Evolutionary conservation across 805 yeast genomes (phyloP), one percentile per base, ranked within the genome.

Genomic region (Naumovozyma dairenensis): DNA sequence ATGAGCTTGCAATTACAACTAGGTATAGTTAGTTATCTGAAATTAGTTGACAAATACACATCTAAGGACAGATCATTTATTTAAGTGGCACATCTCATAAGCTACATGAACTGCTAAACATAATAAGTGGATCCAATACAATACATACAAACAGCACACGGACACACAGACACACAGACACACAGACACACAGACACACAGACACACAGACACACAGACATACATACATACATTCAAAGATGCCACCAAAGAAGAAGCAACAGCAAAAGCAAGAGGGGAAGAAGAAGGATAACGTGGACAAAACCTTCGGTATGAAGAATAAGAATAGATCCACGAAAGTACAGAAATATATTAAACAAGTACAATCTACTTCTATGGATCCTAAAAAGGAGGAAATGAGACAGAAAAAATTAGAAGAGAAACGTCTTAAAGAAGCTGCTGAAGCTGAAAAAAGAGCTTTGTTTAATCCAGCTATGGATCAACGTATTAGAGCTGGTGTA

Each of bases 261-360:
- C 62, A 63, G 34, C 64, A 68, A 53, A 56, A 56, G 45, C 66
- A 69, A 53, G 61, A 69, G 49, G 69, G 64, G 38, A 75, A 72
- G 45, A 73, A 73, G 53, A 74, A 75, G 51, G 80, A 81, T 63
- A 74, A 72, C 36, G 77, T 78, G 42, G 97, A 92, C 62, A 87
- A 84, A 64, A 84, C 96, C 2, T 92, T 92, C 56, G 98, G 98
- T 38, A 67, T 92, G 69, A 92, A 87, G 55, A 92, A 92, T 59
- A 92, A 92, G 59, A 89, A 92, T 64, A 84, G 86, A 56, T 86
- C 96, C 28, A 73, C 89, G 51, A 92, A 80, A 50, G 96, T 89
- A 25, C 95, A 86, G 57, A 69, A 66, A 42, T 76, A 45, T 48
- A 77, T 82, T 28, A 66, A 67, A 39, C 89, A 81, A 53, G 80